Conservation (phyloP, 2,329 filamentous ascomycete species). For the Sarocladium brachiariae region DNA sequence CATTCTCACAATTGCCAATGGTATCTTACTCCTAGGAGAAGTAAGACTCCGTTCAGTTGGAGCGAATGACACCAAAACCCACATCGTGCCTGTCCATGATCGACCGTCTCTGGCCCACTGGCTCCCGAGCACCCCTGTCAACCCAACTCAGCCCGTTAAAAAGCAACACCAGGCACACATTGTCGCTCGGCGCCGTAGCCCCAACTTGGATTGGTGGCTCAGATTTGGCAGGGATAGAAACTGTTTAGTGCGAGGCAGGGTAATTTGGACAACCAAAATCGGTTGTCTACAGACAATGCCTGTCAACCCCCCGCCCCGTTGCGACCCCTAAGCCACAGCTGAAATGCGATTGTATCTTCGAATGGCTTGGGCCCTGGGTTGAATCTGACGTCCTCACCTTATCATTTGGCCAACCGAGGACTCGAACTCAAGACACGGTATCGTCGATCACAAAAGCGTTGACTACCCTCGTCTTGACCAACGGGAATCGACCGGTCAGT, state of each 20-base stretch:
- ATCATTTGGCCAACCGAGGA: neutral
- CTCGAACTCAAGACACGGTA: neutral
- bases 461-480: neutral
- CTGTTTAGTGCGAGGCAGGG: neutral
- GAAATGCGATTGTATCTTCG: neutral
- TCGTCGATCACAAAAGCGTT: neutral
- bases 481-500: neutral
- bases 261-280: constrained; percentile 1
- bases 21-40: too few species aligned
- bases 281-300: neutral
- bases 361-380: neutral
- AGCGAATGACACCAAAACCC: neutral
- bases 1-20: too few species aligned
- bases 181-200: constrained; percentile 1
- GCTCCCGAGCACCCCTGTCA: constrained; percentile 8
- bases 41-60: too few species aligned
- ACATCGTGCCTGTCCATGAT: constrained; percentile 1
- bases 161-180: neutral
- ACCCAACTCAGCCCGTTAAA: neutral
- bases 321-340: neutral
- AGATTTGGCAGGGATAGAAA: neutral
- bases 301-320: neutral
- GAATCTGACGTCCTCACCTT: constrained; percentile 6
- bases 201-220: constrained; percentile 3
- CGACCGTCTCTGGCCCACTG: constrained; percentile 6